phyloP scores from a whole-genome alignment of 2,329 filamentous ascomycete species.

The Fusarium tupiense region DNA sequence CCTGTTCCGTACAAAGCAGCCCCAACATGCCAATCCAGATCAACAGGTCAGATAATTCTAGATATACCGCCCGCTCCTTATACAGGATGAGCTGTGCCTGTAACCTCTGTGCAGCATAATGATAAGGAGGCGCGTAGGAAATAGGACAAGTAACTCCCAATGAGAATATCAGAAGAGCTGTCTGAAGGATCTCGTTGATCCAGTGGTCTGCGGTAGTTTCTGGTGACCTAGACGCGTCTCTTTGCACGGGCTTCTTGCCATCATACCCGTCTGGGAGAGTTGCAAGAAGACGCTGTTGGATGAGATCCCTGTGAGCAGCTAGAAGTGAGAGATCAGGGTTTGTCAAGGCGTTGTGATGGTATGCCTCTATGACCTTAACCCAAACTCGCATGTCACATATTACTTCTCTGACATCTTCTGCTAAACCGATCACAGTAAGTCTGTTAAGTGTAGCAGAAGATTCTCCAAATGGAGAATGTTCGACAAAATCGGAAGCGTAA shows the following conservation, averaged over 20 bases:
- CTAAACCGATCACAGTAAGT: too few species aligned
- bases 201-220: rapidly evolving
- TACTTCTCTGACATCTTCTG: not conserved
- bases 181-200: not conserved
- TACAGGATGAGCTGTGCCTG: not conserved
- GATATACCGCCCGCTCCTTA: not conserved
- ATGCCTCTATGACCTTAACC: not conserved
- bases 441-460: too few species aligned
- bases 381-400: not conserved
- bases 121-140: not conserved
- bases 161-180: not conserved
- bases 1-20: not conserved
- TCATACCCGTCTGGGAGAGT: not conserved
- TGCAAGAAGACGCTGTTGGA: not conserved
- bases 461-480: too few species aligned
- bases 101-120: not conserved
- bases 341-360: not conserved
- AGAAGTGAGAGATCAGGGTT: not conserved
- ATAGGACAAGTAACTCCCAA: not conserved
- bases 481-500: not conserved
- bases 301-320: slow-evolving; percentile 3
- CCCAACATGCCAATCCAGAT: slow-evolving; percentile 1
- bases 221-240: rapidly evolving
- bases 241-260: too few species aligned
- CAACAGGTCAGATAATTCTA: not conserved